Evolutionary conservation across 192 early-diverging fungal species (phyloP).

Genomic region (Linnemannia zychae): DNA sequence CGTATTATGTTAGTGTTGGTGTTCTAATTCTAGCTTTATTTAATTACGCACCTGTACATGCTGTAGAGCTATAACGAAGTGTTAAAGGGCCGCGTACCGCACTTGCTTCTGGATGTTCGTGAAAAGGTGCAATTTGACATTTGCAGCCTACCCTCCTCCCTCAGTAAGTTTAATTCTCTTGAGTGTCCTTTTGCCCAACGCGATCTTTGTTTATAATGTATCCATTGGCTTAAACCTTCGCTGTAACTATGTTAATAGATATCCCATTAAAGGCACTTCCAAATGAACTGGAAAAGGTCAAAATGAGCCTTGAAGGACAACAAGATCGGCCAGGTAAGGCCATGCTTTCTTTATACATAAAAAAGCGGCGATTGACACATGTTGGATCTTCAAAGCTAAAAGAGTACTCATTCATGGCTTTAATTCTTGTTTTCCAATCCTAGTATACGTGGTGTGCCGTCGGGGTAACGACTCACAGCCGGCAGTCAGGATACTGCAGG

Average conservation of each 20-base stretch:
- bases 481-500: conserved; percentile 82
- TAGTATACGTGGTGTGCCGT: conserved; percentile 89
- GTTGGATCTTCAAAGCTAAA: not conserved
- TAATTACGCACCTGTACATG: not conserved
- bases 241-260: conserved; percentile 42
- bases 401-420: not conserved
- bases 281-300: conserved; percentile 57
- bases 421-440: not conserved
- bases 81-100: conserved; percentile 52
- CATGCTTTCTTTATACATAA: no score
- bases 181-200: not conserved
- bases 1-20: no score
- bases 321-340: conserved; percentile 22
- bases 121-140: conserved; percentile 89
- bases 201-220: not conserved
- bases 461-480: conserved; percentile 92
- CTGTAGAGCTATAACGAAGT: conserved; percentile 65
- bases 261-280: conserved; percentile 70
- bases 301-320: conserved; percentile 19
- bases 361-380: not conserved
- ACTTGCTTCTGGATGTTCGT: conserved; percentile 92
- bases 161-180: conserved; percentile 61
- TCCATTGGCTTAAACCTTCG: not conserved
- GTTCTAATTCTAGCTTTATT: no score
- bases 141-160: conserved; percentile 76